Percentiles rank a stretch among this genome's conserved stretches.
These are phyloP conservation scores for Biancaea sappan DNA, from an alignment of 306 rosid genomes.

Conservation along the genomic window DNA sequence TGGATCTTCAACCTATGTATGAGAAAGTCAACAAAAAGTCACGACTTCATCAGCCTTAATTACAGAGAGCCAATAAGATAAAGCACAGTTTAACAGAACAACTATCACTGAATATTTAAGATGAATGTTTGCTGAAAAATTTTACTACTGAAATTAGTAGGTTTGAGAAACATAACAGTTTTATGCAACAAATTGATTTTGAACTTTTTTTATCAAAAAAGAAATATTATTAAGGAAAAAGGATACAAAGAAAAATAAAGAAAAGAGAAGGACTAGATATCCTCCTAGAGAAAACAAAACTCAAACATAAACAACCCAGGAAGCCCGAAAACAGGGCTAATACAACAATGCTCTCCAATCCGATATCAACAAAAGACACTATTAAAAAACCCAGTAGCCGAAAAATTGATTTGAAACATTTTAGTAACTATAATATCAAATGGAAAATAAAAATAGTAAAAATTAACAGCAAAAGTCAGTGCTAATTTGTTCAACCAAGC, in stretches of 20 bases:
- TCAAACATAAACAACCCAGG: no score
- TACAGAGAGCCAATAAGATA: background rate
- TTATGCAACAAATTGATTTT: background rate
- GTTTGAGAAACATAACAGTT: background rate
- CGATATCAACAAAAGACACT: no score
- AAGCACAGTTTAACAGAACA: background rate
- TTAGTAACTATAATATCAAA: background rate
- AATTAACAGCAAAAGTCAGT: background rate
- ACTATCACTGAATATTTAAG: background rate
- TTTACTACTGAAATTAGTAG: background rate
- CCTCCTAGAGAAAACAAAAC: no score
- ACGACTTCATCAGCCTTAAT: background rate
- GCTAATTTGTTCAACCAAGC: background rate
- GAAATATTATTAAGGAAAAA: no score
- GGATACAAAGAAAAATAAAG: no score
- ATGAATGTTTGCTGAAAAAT: no score
- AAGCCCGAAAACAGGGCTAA: no score
- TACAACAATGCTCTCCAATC: no score
- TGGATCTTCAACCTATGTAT: conserved; percentile 63
- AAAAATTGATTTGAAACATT: no score
- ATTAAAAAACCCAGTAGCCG: no score
- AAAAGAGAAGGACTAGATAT: no score
- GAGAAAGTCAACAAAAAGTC: background rate
- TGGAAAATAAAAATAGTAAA: background rate
- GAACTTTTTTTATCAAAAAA: no score